phyloP scores from a whole-genome alignment of 257 asterid species.

The Leptodermis oblonga region DNA sequence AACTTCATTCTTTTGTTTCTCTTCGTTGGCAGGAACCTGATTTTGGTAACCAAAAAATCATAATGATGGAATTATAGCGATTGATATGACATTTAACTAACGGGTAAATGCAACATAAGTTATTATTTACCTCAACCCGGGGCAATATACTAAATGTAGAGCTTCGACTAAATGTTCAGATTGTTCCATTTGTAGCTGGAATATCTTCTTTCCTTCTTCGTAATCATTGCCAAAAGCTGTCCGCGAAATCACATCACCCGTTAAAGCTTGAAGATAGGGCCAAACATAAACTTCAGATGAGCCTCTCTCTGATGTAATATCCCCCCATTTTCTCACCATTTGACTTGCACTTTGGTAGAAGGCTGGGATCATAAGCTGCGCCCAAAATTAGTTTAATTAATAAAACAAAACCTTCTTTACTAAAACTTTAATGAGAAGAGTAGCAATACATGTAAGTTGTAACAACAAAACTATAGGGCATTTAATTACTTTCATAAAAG shows the following conservation, averaged over 20 bases:
- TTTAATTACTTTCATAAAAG: too few relatives aligned
- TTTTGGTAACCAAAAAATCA: too few relatives aligned
- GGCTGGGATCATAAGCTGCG: constrained; percentile 8
- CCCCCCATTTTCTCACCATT: constrained; percentile 5
- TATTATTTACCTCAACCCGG: constrained; percentile 8
- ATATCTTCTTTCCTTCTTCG: constrained; percentile 3
- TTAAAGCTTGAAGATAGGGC: constrained; percentile 10
- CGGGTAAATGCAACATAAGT: too few relatives aligned
- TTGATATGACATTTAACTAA: too few relatives aligned
- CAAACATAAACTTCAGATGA: neutral
- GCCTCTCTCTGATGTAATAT: neutral
- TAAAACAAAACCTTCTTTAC: too few relatives aligned
- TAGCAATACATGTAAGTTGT: too few relatives aligned
- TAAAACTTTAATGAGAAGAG: too few relatives aligned
- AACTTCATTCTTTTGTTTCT: constrained; percentile 17
- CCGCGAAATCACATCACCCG: constrained; percentile 6
- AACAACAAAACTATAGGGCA: too few relatives aligned
- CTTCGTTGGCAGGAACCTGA: constrained; percentile 15
- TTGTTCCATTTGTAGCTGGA: constrained; percentile 12
- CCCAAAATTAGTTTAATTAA: too few relatives aligned
- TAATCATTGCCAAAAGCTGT: constrained; percentile 12
- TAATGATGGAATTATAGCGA: too few relatives aligned
- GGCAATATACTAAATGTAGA: neutral
- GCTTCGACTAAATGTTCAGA: neutral
- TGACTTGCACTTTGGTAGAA: constrained; percentile 3